Evolutionary conservation across 2,329 filamentous ascomycete genomes (phyloP).

Genomic region (Colletotrichum tamarilloi): DNA sequence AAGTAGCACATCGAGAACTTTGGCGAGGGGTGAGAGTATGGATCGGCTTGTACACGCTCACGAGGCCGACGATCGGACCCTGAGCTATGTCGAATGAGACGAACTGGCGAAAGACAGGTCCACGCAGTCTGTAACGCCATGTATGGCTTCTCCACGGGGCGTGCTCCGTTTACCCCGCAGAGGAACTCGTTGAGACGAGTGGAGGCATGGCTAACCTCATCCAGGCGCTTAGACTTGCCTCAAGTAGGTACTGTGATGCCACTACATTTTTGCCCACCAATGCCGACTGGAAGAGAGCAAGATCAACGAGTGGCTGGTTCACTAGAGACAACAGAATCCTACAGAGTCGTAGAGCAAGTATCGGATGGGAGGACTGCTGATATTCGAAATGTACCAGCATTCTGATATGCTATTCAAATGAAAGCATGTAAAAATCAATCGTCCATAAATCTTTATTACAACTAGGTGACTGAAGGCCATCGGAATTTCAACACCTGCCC

Average conservation of each 20-base stretch:
- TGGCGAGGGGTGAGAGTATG: not conserved
- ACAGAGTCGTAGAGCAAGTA: too few relatives aligned
- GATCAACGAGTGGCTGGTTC: not conserved
- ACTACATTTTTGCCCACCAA: not conserved
- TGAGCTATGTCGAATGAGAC: not conserved
- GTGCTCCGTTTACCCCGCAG: conserved; percentile 20
- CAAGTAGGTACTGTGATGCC: not conserved
- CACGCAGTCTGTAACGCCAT: not conserved
- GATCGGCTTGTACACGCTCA: not conserved
- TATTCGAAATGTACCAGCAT: too few relatives aligned
- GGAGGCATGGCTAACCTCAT: not conserved
- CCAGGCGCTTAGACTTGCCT: conserved; percentile 4
- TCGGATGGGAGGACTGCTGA: too few relatives aligned
- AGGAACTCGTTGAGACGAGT: not conserved
- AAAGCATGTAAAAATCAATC: too few relatives aligned
- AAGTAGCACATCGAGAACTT: too few relatives aligned
- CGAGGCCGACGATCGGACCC: not conserved
- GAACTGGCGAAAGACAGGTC: not conserved
- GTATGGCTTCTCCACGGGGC: not conserved
- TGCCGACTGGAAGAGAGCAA: not conserved
- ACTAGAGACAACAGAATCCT: not conserved
- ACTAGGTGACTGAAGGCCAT: too few relatives aligned
- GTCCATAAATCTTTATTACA: too few relatives aligned
- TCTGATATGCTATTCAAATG: not conserved
- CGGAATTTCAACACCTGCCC: too few relatives aligned